These are phyloP conservation scores for Grosmannia serpens DNA, from an alignment of 2,329 filamentous ascomycete species.

Conservation along the genomic window DNA sequence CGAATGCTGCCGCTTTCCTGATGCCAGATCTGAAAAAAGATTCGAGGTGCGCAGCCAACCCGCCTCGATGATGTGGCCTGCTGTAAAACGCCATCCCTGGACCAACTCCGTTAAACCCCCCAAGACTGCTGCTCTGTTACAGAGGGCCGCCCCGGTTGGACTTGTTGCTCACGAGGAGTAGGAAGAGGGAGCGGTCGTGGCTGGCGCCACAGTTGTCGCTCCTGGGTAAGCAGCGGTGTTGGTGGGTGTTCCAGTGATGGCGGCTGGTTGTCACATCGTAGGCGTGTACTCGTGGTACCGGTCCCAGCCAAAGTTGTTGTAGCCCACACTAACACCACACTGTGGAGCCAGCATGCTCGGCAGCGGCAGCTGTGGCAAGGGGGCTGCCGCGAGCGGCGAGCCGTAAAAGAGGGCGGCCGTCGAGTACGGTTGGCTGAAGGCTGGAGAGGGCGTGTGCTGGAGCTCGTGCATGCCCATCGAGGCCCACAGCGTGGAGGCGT, in stretches of 20 bases:
- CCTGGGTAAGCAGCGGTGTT: constrained; percentile 24
- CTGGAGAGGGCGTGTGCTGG: constrained; percentile 63
- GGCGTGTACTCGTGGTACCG: constrained; percentile 75
- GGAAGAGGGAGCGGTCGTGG: constrained; percentile 8
- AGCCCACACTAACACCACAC: constrained; percentile 69
- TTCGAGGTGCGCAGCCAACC: background rate
- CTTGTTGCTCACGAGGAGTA: constrained; percentile 2
- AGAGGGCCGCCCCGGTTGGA: background rate
- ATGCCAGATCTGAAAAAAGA: constrained; percentile 12
- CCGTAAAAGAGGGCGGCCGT: constrained; percentile 66
- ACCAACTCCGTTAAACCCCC: constrained; percentile 7
- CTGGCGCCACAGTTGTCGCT: constrained; percentile 26
- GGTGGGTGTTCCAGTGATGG: constrained; percentile 28
- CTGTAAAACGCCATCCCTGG: constrained; percentile 12
- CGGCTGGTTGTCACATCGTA: constrained; percentile 67
- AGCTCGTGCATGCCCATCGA: constrained; percentile 64
- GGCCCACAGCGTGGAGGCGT: constrained; percentile 58
- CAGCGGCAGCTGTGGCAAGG: constrained; percentile 66
- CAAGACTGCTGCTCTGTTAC: background rate
- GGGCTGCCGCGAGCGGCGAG: constrained; percentile 61
- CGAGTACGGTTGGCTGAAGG: constrained; percentile 68
- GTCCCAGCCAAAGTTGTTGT: constrained; percentile 76
- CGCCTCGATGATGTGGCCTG: background rate
- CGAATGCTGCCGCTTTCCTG: constrained; percentile 10
- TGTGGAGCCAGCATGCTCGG: constrained; percentile 70